These are phyloP conservation scores for Alternaria dauci DNA, from an alignment of 2,329 filamentous ascomycete species.

Conservation along the genomic window DNA sequence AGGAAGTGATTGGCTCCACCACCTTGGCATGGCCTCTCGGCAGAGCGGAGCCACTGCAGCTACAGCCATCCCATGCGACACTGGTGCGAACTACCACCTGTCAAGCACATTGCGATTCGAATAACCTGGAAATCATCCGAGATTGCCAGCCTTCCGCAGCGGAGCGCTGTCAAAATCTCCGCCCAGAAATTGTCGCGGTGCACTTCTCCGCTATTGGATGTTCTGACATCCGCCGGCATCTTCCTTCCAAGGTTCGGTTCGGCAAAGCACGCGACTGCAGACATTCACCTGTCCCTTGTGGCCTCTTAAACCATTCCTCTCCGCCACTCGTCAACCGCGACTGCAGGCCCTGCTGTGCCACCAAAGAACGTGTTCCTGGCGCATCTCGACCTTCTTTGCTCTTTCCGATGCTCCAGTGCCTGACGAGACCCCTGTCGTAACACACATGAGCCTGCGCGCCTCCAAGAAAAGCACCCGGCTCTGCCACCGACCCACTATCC, in stretches of 20 bases:
- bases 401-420: conserved; percentile 32
- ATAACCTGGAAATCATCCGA: not conserved
- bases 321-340: conserved; percentile 27
- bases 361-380: conserved; percentile 39
- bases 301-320: conserved; percentile 30
- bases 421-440: conserved; percentile 34
- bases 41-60: conserved; percentile 28
- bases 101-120: conserved; percentile 14
- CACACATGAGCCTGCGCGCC: conserved; percentile 33
- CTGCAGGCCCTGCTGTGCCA: conserved; percentile 32
- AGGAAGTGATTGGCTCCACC: conserved; percentile 29
- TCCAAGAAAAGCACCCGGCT: conserved; percentile 40
- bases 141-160: not conserved
- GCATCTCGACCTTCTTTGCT: conserved; percentile 27
- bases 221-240: conserved; percentile 26
- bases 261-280: conserved; percentile 39
- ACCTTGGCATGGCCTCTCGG: conserved; percentile 14
- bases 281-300: conserved; percentile 39
- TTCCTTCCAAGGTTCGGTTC: conserved; percentile 33
- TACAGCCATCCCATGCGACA: conserved; percentile 9
- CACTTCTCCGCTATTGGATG: conserved; percentile 27
- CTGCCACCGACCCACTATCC: conserved; percentile 40
- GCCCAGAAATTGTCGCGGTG: conserved; percentile 21
- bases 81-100: conserved; percentile 22
- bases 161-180: conserved; percentile 16